phyloP scores from a whole-genome alignment of 306 rosid genomes.

The Gynostemma pentaphyllum region DNA sequence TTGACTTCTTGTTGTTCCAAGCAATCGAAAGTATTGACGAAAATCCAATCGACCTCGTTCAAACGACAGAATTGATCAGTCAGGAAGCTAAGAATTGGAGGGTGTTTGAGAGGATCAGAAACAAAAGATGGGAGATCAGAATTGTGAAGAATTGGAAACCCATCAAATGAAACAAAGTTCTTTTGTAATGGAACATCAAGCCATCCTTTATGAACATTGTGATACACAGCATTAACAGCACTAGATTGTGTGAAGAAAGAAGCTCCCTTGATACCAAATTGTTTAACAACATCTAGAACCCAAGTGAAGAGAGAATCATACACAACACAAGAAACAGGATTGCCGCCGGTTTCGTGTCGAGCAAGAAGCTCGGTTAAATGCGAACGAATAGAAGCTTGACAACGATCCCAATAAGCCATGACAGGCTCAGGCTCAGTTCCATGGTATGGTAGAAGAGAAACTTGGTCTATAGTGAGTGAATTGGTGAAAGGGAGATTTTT shows the following conservation, averaged over 20 bases:
- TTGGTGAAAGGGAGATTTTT: neutral
- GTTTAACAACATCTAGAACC: neutral
- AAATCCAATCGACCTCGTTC: neutral
- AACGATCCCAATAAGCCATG: neutral
- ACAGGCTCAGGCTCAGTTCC: neutral
- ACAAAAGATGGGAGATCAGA: slow-evolving; percentile 11
- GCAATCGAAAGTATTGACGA: slow-evolving; percentile 10
- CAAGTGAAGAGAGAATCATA: neutral
- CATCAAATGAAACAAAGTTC: neutral
- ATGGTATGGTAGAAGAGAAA: neutral
- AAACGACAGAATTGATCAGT: slow-evolving; percentile 1
- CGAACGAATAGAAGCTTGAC: no score
- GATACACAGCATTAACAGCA: neutral
- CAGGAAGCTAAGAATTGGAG: neutral
- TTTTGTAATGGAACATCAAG: neutral
- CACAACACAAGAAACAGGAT: neutral
- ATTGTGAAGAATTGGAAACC: neutral
- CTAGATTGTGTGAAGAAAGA: neutral
- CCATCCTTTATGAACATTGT: neutral
- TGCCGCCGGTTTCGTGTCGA: neutral
- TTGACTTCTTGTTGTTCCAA: slow-evolving; percentile 15
- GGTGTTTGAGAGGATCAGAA: neutral
- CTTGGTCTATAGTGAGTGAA: neutral
- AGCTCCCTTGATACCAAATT: neutral
- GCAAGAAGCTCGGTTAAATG: neutral